Base-by-base conservation (phyloP, 1,139 yeast species). In the Dujonia santamariae region DNA sequence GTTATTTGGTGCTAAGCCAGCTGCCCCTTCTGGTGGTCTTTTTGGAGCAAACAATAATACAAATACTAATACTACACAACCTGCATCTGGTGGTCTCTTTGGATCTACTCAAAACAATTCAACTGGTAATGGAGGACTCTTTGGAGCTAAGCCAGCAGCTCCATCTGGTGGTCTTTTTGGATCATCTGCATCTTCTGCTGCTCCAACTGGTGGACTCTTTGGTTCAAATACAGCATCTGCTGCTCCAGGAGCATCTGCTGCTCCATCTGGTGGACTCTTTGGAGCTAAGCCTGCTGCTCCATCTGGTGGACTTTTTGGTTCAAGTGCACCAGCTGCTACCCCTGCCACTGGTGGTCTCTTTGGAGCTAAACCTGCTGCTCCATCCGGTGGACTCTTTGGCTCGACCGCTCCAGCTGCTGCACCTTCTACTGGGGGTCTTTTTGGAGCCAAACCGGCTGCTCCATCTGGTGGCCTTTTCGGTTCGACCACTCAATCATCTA, bases 371-470 rank as follows among this genome's bases (percentile, higher is more conserved):
- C 37, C 38, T 9, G 40, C 38, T 26, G 15, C 19, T 21, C 22
- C 31, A 15, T n/a, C n/a, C 31, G 51, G 50, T 4, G 31, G 28
- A 14, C n/a, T n/a, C n/a, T n/a, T n/a, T n/a, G n/a, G n/a, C n/a
- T n/a, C n/a, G n/a, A n/a, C n/a, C n/a, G 19, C 26, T 12, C 17
- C 30, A 4, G 32, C 36, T 28, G 45, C 18, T 25, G 19, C 18
- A 11, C 45, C 35, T 47, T 47, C 44, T 26, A 21, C 44, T n/a
- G 62, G 63, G 4, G 62, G 63, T 19, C 41, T 60, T 15, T 59
- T 57, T 44, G 67, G 67, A 1, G 44, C 38, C 23, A 41, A 33
- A 12, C 32, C 33, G 12, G 37, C 32, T 27, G 14, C 31, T 14
- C 12, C 13, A 13, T 32, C 50, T 15, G 54, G 53, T 7, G 48